Evolutionary conservation across 148 eudicot genomes (phyloP).

Genomic region (Polygonum aviculare): DNA sequence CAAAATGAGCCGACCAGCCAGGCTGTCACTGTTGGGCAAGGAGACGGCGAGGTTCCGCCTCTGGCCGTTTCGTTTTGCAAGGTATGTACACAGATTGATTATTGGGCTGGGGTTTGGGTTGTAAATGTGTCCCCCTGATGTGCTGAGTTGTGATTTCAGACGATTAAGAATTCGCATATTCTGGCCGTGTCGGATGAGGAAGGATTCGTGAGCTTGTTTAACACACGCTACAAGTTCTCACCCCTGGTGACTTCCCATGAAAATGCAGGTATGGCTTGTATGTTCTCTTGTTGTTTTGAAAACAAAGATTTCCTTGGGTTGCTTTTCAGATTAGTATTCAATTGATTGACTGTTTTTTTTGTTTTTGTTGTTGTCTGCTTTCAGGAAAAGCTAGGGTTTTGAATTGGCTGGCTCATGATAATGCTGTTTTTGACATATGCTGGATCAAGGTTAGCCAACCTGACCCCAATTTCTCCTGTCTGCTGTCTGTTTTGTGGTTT

Average conservation of each 20-base stretch:
- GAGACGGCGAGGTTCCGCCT: constrained; percentile 47
- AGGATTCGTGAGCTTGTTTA: constrained; percentile 58
- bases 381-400: constrained; percentile 60
- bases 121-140: background rate
- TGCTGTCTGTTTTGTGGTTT: background rate
- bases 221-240: constrained; percentile 39
- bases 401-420: constrained; percentile 72
- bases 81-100: constrained; percentile 21
- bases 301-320: background rate
- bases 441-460: constrained; percentile 67
- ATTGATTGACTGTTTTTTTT: background rate
- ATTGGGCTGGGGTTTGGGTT: constrained; percentile 1
- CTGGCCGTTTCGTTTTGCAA: constrained; percentile 70
- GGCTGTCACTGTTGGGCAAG: constrained; percentile 38
- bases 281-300: background rate
- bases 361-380: background rate
- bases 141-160: constrained; percentile 26
- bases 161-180: constrained; percentile 44
- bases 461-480: background rate
- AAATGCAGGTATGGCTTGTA: constrained; percentile 42
- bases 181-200: constrained; percentile 64
- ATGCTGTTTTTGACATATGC: constrained; percentile 78
- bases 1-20: constrained; percentile 23
- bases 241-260: constrained; percentile 34
- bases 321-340: background rate